Percentiles rank a stretch among this genome's conserved stretches.
phyloP scores from a whole-genome alignment of 768 basidiomycete species.

The Boletus subcaerulescens region DNA sequence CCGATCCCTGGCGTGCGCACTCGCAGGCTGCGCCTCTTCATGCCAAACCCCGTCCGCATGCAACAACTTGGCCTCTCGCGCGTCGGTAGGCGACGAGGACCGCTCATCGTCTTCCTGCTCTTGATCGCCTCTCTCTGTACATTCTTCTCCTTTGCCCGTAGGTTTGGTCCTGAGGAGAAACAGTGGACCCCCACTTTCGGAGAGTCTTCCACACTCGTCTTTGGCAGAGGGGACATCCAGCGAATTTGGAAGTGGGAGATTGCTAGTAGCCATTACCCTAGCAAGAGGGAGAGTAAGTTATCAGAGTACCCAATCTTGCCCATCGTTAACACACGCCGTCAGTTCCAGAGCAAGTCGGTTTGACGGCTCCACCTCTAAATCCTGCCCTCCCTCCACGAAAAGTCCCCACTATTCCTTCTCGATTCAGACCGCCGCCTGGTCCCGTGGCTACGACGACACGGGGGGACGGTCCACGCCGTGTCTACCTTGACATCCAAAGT shows the following conservation, averaged over 20 bases:
- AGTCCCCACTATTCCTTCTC: slow-evolving; percentile 43
- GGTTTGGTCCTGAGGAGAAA: slow-evolving; percentile 59
- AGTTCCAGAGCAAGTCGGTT: slow-evolving; percentile 72
- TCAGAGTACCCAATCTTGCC: not conserved
- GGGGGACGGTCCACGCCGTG: slow-evolving; percentile 74
- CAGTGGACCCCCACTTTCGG: slow-evolving; percentile 60
- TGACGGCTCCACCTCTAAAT: slow-evolving; percentile 58
- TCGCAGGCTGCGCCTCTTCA: slow-evolving; percentile 53
- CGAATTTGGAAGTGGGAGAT: slow-evolving; percentile 97
- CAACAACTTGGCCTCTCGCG: slow-evolving; percentile 55
- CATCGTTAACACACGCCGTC: slow-evolving; percentile 2
- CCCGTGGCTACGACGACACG: slow-evolving; percentile 54
- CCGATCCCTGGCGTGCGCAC: slow-evolving; percentile 58
- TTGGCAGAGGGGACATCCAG: slow-evolving; percentile 73
- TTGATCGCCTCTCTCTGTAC: slow-evolving; percentile 49
- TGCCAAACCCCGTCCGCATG: slow-evolving; percentile 60
- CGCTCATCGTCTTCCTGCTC: slow-evolving; percentile 47
- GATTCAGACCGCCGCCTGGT: slow-evolving; percentile 44
- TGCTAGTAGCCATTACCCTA: slow-evolving; percentile 90
- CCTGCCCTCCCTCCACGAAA: slow-evolving; percentile 68
- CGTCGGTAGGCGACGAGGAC: slow-evolving; percentile 58
- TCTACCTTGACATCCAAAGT: slow-evolving; percentile 70
- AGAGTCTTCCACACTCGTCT: slow-evolving; percentile 72
- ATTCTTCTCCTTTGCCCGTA: slow-evolving; percentile 57
- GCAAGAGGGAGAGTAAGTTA: slow-evolving; percentile 66